Base-by-base conservation (phyloP, 2,329 filamentous ascomycete genomes). In the Penicillium aurantiogriseum region DNA sequence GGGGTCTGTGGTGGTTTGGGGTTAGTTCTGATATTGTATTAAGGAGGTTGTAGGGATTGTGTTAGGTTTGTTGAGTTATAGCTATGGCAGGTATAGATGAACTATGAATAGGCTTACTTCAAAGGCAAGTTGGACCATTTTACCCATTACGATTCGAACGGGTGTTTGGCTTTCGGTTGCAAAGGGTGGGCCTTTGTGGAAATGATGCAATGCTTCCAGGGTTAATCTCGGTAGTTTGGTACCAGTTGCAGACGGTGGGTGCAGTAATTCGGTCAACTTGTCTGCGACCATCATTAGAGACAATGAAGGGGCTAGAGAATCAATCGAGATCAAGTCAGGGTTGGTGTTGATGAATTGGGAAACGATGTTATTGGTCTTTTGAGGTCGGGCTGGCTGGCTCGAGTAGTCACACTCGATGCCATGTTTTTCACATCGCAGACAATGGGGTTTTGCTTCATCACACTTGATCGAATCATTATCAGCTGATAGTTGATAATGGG, bases 361-460 rank as follows among this genome's bases (percentile, higher is more conserved):
- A 15, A 66, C 40, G 17, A 64, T 48, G 6, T 58, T 44, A 35
- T 60, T 61, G 13, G 38, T 39, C 3, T 54, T 53, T 38, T 43
- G 27, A 15, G 53, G 25, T 11, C 13, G 52, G 19, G 36, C 33
- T 7, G 52, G 42, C 38, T 51, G 54, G 31, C 60, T 44, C 2
- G 61, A 59, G 58, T 74, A 74, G 40, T 65, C 64, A 53, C 72
- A 75, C 10, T 67, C 62, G 38, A 71, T 57, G 4, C 66, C 64
- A 56, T 71, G 66, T 44, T 69, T 68, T 35, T 69, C 61, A 52
- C 71, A 74, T 50, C 67, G 70, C 13, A 65, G 33, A 50, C 72
- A 75, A 47, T 62, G 51, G 4, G 71, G 71, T 51, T 70, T 72
- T 2, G 65, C 64, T 61, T 74, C 71, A 52, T 75, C 71, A 38